Conservation (phyloP, 2,329 filamentous ascomycete species). For the Dissoconium aciculare region DNA sequence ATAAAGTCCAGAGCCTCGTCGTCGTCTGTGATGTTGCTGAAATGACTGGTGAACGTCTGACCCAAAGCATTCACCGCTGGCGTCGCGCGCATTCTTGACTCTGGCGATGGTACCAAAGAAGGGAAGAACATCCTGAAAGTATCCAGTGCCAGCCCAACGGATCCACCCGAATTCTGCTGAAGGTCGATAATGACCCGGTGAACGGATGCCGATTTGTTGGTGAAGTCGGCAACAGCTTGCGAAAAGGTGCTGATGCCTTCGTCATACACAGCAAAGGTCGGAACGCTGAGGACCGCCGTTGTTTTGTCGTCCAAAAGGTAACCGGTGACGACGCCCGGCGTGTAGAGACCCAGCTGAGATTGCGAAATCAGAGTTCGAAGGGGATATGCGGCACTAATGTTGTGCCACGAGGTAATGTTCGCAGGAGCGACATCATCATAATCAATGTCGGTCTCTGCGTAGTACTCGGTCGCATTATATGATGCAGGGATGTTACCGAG, state of each 20-base stretch:
- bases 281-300: slow-evolving; percentile 28
- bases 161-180: slow-evolving; percentile 16
- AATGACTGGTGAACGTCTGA: slow-evolving; percentile 12
- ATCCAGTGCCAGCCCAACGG: slow-evolving; percentile 11
- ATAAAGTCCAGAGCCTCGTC: slow-evolving; percentile 3
- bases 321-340: slow-evolving; percentile 5
- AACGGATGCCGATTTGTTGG: slow-evolving; percentile 4
- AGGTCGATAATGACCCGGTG: slow-evolving; percentile 17
- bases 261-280: slow-evolving; percentile 23
- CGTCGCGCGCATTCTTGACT: slow-evolving; percentile 13
- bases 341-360: slow-evolving; percentile 1
- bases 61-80: slow-evolving; percentile 6
- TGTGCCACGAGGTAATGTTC: slow-evolving; percentile 5
- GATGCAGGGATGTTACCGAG: slow-evolving; percentile 9
- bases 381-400: slow-evolving; percentile 3
- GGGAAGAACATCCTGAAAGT: slow-evolving; percentile 16
- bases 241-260: slow-evolving; percentile 21
- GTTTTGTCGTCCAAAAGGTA: slow-evolving; percentile 11
- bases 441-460: not conserved
- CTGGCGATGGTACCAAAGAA: slow-evolving; percentile 9
- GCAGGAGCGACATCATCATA: not conserved
- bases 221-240: slow-evolving; percentile 20
- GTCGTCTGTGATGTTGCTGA: slow-evolving; percentile 2
- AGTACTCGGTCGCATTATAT: not conserved
- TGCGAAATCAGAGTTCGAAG: not conserved